Evolutionary conservation across 495 filamentous ascomycete genomes (phyloP).

Genomic region (Parathielavia hyrcaniae): DNA sequence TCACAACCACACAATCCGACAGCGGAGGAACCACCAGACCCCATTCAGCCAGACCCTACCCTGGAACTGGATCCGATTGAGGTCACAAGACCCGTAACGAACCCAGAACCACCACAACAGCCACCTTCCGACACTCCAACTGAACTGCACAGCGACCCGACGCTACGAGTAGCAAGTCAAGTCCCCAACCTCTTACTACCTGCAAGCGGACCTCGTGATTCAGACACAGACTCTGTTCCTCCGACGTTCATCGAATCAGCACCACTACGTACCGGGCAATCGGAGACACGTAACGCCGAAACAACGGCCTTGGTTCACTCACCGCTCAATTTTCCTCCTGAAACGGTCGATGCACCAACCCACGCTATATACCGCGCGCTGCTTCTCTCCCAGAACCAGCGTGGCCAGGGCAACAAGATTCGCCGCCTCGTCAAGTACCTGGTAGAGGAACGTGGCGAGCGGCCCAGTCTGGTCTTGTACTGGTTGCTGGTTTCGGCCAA

Average conservation of each 20-base stretch:
- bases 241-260: not conserved
- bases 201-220: too few species aligned
- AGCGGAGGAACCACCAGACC: too few species aligned
- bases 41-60: too few species aligned
- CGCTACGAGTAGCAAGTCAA: too few species aligned
- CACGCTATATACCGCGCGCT: conserved; percentile 46
- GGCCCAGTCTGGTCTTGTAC: conserved; percentile 62
- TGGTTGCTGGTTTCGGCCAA: conserved; percentile 67
- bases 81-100: too few species aligned
- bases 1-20: too few species aligned
- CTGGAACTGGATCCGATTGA: too few species aligned
- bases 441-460: conserved; percentile 54
- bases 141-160: too few species aligned
- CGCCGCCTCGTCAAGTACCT: conserved; percentile 49
- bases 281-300: not conserved
- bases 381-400: conserved; percentile 30
- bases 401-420: conserved; percentile 17
- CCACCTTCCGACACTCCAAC: too few species aligned
- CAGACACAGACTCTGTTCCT: too few species aligned
- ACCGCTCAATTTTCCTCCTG: not conserved
- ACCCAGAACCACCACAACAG: too few species aligned
- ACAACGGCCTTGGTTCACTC: not conserved
- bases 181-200: too few species aligned
- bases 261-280: not conserved
- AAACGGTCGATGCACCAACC: conserved; percentile 15